Evolutionary conservation across 805 yeast species (phyloP), one percentile per base, ranked within the genome.

Genomic region (Starmerella sirachaensis): DNA sequence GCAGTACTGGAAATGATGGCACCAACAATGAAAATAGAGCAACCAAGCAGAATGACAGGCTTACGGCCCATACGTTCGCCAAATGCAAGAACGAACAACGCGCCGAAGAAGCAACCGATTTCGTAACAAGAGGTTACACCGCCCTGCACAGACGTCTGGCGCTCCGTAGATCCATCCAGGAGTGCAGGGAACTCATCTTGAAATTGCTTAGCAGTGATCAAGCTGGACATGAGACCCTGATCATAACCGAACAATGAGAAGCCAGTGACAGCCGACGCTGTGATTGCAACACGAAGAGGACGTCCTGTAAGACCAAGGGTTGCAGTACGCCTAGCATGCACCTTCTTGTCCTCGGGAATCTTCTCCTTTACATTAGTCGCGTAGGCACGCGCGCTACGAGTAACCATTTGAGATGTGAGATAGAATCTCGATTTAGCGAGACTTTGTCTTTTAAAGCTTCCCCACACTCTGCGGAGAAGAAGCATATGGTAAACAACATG

Each of bases 81-180:
- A 38, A 63, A 56, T 43, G 65, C 63, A 58, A 77, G 65, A 13
- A 75, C 77, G 35, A 72, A 64, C 27, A 78, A 50, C 6, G 86
- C 82, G 46, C 88, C 86, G 48, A 69, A 64, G 65, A 78, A 75
- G 60, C 85, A 78, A 32, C 88, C 93, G 30, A 79, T 51, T 31
- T 80, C 86, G 51, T 78, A 79, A 26, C 59, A 51, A 1, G 63
- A 39, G 9, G 60, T 56, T 23, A 57, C 77, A 13, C 78, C 81
- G 62, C 85, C 86, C 60, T 77, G 84, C 35, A 63, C 53, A 18
- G 75, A 76, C 32, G 73, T 66, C 35, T 75, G 72, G 48, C 73
- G 76, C 37, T 54, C 47, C 16, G 54, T 40, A 47, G 26, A 13
- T 7, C 31, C 25, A 1, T 33, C 33, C 3, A 21, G n/a, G 12